These are phyloP conservation scores for Exophiala spinifera DNA, from an alignment of 2,329 filamentous ascomycete genomes.

Conservation along the genomic window DNA sequence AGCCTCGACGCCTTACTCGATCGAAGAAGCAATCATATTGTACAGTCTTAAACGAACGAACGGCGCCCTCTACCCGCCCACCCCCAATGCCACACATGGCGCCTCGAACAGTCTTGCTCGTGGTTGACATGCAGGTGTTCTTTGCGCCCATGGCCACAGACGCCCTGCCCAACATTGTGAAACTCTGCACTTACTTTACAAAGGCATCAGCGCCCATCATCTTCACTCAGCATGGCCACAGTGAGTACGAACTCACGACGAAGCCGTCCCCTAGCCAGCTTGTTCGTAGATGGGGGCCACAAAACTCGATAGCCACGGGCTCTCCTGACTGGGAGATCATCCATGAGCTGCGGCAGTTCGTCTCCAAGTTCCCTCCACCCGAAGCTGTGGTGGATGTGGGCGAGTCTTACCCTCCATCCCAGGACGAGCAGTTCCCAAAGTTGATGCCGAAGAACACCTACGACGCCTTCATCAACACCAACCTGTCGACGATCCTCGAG, in stretches of 20 bases:
- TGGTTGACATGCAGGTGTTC: constrained; percentile 42
- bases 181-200: constrained; percentile 33
- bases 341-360: constrained; percentile 22
- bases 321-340: constrained; percentile 36
- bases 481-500: constrained; percentile 32
- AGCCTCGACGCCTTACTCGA: not conserved
- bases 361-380: constrained; percentile 23
- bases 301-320: constrained; percentile 34
- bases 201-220: constrained; percentile 32
- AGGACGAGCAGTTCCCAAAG: constrained; percentile 6
- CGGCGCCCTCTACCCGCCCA: too few relatives aligned
- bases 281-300: constrained; percentile 39
- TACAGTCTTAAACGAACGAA: too few relatives aligned
- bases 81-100: not conserved
- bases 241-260: constrained; percentile 33
- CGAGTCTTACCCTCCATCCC: constrained; percentile 8
- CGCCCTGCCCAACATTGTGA: constrained; percentile 37
- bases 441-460: constrained; percentile 42
- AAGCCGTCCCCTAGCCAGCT: constrained; percentile 37
- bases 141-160: constrained; percentile 37
- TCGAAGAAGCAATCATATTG: not conserved
- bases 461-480: constrained; percentile 40
- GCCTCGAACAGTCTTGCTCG: constrained; percentile 38
- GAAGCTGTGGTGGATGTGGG: not conserved
- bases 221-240: constrained; percentile 43